A percentile compares a stretch with the other conserved stretches of the same genome.
Conservation (phyloP, 2,329 filamentous ascomycete species). For the Paramyrothecium roridum region DNA sequence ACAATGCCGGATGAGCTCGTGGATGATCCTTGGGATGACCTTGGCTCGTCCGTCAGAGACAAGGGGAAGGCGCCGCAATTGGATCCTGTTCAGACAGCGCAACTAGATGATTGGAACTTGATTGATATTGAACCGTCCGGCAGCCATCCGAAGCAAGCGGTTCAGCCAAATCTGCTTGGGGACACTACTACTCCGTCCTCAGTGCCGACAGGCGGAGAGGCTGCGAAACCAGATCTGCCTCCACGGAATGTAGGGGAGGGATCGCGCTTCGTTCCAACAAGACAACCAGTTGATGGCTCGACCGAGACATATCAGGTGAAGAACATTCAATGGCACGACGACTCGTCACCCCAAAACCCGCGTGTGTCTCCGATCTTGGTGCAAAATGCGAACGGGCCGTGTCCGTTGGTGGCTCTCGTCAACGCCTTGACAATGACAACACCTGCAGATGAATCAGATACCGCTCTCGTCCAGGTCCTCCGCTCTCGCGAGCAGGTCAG, state of each 20-base stretch:
- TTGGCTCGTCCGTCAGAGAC: constrained; percentile 35
- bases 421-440: constrained; percentile 88
- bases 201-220: constrained; percentile 2
- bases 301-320: constrained; percentile 90
- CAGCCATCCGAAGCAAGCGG: constrained; percentile 8
- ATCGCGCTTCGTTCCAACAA: constrained; percentile 33
- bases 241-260: constrained; percentile 26
- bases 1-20: constrained; percentile 28
- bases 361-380: constrained; percentile 83
- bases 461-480: constrained; percentile 74
- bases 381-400: constrained; percentile 93
- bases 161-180: neutral
- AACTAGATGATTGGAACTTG: constrained; percentile 48
- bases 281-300: constrained; percentile 41
- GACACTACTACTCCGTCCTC: constrained; percentile 5
- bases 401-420: constrained; percentile 86
- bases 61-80: constrained; percentile 32
- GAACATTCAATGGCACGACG: constrained; percentile 81
- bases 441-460: constrained; percentile 56
- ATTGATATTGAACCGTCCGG: constrained; percentile 38
- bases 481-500: constrained; percentile 83
- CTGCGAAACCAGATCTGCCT: constrained; percentile 33
- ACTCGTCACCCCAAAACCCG: constrained; percentile 54
- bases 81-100: constrained; percentile 11
- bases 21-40: constrained; percentile 48